These are phyloP conservation scores for Curvularia spicifera DNA, from an alignment of 2,329 filamentous ascomycete species.

Conservation along the genomic window DNA sequence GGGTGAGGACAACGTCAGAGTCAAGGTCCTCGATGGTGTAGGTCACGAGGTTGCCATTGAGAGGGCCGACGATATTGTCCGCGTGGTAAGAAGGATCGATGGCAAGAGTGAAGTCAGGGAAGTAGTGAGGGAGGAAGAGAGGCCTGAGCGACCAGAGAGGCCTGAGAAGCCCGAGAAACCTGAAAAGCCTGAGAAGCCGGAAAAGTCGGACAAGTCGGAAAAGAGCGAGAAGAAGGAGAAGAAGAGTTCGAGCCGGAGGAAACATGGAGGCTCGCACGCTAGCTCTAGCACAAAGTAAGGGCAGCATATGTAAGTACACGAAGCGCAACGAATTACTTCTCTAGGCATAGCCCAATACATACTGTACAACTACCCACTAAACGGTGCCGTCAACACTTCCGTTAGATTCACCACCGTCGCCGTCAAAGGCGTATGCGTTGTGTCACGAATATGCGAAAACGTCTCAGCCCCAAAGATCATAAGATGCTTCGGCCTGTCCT, in stretches of 20 bases:
- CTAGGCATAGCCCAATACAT: background rate
- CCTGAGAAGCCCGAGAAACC: background rate
- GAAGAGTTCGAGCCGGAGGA: conserved; percentile 18
- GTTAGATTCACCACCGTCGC: conserved; percentile 21
- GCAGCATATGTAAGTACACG: background rate
- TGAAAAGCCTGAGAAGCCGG: background rate
- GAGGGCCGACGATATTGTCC: conserved; percentile 63
- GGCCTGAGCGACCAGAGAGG: background rate
- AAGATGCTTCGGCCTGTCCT: conserved; percentile 22
- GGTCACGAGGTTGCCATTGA: conserved; percentile 75
- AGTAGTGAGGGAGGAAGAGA: conserved; percentile 5
- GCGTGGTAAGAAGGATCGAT: conserved; percentile 13
- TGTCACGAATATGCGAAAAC: conserved; percentile 20
- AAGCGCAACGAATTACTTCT: background rate
- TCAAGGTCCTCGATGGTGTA: conserved; percentile 62
- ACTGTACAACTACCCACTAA: background rate
- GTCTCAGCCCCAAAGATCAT: conserved; percentile 29
- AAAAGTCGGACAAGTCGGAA: background rate
- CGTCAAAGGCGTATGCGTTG: conserved; percentile 22
- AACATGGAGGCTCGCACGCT: conserved; percentile 16
- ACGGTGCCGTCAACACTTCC: conserved; percentile 6
- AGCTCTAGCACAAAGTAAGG: conserved; percentile 16
- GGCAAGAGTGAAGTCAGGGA: conserved; percentile 11
- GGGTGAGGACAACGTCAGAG: conserved; percentile 63
- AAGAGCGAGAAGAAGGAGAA: conserved; percentile 14